Evolutionary conservation across 345 rosid genomes (phyloP).

Genomic region (Trapa bicornis): DNA sequence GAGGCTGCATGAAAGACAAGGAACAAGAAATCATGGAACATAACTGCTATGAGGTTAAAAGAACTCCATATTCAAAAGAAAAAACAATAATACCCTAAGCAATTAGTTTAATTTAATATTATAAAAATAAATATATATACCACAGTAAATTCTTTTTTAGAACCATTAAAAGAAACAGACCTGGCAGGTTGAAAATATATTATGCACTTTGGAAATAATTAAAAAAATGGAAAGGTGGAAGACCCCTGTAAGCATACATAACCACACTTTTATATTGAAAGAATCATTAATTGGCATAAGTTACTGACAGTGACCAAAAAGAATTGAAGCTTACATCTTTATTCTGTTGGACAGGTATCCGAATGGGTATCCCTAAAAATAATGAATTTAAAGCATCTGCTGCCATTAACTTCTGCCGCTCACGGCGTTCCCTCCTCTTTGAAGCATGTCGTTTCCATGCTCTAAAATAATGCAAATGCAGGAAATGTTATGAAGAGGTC

Average conservation of each 20-base stretch:
- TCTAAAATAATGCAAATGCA: constrained; percentile 27
- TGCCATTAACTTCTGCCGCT: constrained; percentile 55
- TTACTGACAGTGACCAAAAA: not conserved
- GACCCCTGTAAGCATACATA: not conserved
- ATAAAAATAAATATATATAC: not conserved
- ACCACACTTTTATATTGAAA: not conserved
- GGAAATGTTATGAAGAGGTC: constrained; percentile 3
- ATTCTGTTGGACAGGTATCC: constrained; percentile 49
- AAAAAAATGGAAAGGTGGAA: not conserved
- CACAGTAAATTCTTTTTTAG: not conserved
- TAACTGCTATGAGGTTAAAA: not conserved
- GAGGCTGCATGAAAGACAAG: constrained; percentile 32
- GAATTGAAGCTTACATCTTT: constrained; percentile 41
- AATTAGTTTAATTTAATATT: not conserved
- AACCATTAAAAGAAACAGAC: not conserved
- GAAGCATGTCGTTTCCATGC: constrained; percentile 70
- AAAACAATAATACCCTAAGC: not conserved
- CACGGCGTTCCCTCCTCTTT: constrained; percentile 44
- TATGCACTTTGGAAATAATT: not conserved
- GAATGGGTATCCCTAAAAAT: constrained; percentile 63
- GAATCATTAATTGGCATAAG: not conserved
- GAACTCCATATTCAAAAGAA: not conserved
- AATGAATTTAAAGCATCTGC: constrained; percentile 62
- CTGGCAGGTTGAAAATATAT: not conserved
- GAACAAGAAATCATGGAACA: constrained; percentile 21